A percentile compares a stretch with the other conserved stretches of the same genome.
Conservation (phyloP, 208 protist species). For the Trypanosomatidae sp. region DNA sequence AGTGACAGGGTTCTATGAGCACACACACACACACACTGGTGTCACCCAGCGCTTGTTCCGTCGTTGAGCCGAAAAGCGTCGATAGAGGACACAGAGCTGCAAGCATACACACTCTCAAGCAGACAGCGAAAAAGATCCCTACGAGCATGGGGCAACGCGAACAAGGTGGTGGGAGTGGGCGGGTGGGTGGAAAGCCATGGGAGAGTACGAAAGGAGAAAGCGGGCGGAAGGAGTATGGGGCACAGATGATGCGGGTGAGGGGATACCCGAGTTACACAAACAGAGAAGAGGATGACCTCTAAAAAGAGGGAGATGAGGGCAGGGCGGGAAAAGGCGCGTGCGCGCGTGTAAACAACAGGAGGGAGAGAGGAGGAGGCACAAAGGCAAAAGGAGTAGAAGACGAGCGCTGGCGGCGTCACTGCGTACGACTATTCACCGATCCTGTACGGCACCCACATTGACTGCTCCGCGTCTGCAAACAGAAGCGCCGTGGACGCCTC, state of each 20-base stretch:
- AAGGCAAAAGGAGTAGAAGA: neutral
- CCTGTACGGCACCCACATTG: slow-evolving; percentile 49
- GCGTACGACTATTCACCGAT: slow-evolving; percentile 17
- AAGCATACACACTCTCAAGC: neutral
- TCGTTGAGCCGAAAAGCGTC: neutral
- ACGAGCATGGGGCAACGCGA: neutral
- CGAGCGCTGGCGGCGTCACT: too few species aligned
- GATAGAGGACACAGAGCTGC: neutral
- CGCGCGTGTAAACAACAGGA: neutral
- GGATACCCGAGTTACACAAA: too few species aligned
- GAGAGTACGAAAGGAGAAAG: neutral
- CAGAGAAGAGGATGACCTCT: neutral
- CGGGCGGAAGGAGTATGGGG: neutral
- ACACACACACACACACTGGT: neutral
- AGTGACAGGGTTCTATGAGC: neutral
- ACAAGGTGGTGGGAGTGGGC: neutral
- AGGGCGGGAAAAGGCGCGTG: neutral
- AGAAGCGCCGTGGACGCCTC: slow-evolving; percentile 29
- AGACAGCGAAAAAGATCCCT: neutral
- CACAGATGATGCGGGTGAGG: neutral
- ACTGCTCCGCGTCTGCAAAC: slow-evolving; percentile 40
- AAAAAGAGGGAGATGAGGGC: neutral
- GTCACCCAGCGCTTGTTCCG: neutral
- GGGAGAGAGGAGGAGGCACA: neutral
- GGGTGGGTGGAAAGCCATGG: neutral